Evolutionary conservation across 1,284 basidiomycete genomes (phyloP), one percentile per base, ranked within the genome.

Genomic region (Apiotrichum domesticum): DNA sequence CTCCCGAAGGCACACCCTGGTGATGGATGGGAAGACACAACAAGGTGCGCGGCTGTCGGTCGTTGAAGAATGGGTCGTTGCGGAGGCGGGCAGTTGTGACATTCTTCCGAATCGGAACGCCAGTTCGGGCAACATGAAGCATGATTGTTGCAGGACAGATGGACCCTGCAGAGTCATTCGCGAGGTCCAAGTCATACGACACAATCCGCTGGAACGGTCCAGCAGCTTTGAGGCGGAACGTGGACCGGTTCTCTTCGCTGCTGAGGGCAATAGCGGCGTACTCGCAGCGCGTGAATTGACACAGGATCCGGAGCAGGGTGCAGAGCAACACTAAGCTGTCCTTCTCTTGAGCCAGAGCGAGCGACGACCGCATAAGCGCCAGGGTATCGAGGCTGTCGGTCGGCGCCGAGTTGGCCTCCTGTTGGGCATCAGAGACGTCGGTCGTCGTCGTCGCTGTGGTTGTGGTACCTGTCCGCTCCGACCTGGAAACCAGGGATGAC

Each of bases 211-310:
- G 61, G 57, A 63, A 68, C 1, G 63, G 55, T 0, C 72, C 72
- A 0, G 68, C 67, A 0, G 69, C 71, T 8, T 63, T 62, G 6
- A 74, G 61, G 5, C 65, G 60, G 33, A 71, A 54, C 1, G 47
- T 58, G 3, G 58, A 57, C 15, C 52, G 44, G 47, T 68, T 64
- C 6, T 55, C 54, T 9, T 66, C 63, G 35, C 67, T 66, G 52
- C 49, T 54, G 3, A 72, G 58, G 0, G 65, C 69, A 8, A 72
- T 67, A 0, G 72, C 72, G 3, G 69, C 71, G 52, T 65, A 74
- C 43, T 70, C 70, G 47, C 68, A 66, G 21, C 68, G 63, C 13
- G 62, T 51, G 39, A 70, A 67, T 57, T 74, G 69, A 45, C 67
- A 68, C 32, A 71, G 57, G 2, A 68, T 67, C 8, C 64, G 58